Evolutionary conservation across 225 moss, liverwort and hornwort species (phyloP), one percentile per base, ranked within the genome.

Genomic region (Ulota crispa): DNA sequence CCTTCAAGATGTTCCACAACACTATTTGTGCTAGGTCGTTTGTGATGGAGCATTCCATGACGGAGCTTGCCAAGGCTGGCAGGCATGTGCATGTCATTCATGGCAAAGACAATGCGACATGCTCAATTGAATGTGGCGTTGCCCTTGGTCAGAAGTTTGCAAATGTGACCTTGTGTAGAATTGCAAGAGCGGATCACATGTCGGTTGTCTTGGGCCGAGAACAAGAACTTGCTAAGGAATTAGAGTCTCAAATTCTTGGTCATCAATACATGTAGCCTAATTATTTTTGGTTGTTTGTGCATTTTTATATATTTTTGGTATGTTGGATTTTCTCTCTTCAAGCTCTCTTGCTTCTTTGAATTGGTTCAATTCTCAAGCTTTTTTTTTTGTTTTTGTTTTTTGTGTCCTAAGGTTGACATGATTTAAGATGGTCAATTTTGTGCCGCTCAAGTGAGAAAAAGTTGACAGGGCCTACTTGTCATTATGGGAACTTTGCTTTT

Each of bases 1-100:
- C 91, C 53, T 94, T 92, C 88, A 92, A 90, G 50, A 81, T 82
- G 73, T 92, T 90, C 53, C 93, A 93, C 83, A 93, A 93, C 76
- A 93, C 93, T 6, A 86, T 92, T 23, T 94, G 91, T 60, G 81
- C 65, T 0, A 90, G 93, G 8, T 83, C 83, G 11, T 73, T 89
- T 6, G 83, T 83, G 32, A 78, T 83, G 13, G 91, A 94, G 60
- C 76, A 76, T 31, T 66, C 80, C 6, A 78, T 89, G 87, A 19
- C 80, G 24, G 65, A 81, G 64, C 90, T 90, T 21, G 60, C 80
- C 5, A 41, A 45, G 50, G 82, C 82, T 30, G 86, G 82, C 15
- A 82, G 75, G 62, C 82, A 72, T 61, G 80, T 92, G 30, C 89
- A 84, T 52, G 91, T 91, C 43, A 89, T 87, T 56, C 91, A 94